phyloP scores from a whole-genome alignment of 2,329 filamentous ascomycete genomes.

The Trichoderma semiorbis region DNA sequence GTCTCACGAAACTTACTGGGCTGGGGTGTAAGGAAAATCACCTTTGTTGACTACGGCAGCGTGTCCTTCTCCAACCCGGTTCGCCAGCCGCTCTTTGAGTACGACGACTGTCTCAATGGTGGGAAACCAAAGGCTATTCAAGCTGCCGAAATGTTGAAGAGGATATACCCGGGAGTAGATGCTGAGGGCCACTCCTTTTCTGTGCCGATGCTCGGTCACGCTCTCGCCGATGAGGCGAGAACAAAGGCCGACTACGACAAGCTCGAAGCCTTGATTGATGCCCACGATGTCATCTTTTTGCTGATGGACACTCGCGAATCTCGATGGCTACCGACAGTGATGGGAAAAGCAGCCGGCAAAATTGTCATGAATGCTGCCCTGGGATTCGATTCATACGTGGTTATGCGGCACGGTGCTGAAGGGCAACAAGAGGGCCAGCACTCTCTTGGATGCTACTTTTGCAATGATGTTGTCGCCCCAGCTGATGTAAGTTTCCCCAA shows the following conservation, averaged over 20 bases:
- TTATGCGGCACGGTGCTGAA: constrained; percentile 88
- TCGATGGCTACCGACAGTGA: constrained; percentile 91
- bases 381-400: constrained; percentile 94
- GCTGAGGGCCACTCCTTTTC: constrained; percentile 75
- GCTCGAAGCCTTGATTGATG: constrained; percentile 69
- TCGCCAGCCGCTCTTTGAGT: constrained; percentile 86
- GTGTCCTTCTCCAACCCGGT: constrained; percentile 98
- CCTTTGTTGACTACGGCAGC: constrained; percentile 87
- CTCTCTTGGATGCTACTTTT: constrained; percentile 93
- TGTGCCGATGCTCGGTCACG: constrained; percentile 94
- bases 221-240: constrained; percentile 68
- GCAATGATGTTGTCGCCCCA: constrained; percentile 94
- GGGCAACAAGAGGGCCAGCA: constrained; percentile 53
- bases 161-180: constrained; percentile 89
- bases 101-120: constrained; percentile 82
- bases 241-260: constrained; percentile 71
- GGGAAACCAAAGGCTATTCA: constrained; percentile 78
- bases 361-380: constrained; percentile 96
- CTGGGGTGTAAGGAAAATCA: constrained; percentile 94
- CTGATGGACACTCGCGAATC: constrained; percentile 96
- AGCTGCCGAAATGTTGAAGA: constrained; percentile 74
- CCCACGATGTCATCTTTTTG: constrained; percentile 91
- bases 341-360: constrained; percentile 89
- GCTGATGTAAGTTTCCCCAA: constrained; percentile 67
- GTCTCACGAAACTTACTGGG: constrained; percentile 89